Evolutionary conservation across 768 basidiomycete species (phyloP).

Genomic region (Clavaria fumosa): DNA sequence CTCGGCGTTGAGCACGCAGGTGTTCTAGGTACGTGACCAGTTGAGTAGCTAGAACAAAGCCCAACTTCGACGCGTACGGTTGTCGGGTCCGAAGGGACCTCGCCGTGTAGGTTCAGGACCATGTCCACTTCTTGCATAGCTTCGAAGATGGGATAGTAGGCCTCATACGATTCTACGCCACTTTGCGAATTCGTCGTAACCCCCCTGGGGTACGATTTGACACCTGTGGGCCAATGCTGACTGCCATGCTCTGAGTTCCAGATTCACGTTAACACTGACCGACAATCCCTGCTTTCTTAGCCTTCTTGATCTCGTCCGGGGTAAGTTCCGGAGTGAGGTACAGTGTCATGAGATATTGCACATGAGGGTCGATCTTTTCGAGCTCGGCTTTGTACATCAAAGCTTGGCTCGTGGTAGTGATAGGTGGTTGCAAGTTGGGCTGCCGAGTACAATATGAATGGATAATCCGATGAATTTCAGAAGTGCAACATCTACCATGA

Average conservation of each 20-base stretch:
- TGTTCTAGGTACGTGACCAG: slow-evolving; percentile 38
- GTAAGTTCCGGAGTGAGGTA: slow-evolving; percentile 89
- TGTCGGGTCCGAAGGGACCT: slow-evolving; percentile 75
- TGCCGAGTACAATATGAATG: no score
- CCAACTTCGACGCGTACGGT: slow-evolving; percentile 26
- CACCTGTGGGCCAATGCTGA: slow-evolving; percentile 34
- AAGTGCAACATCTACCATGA: slow-evolving; percentile 54
- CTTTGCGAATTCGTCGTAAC: slow-evolving; percentile 96
- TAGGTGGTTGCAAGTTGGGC: slow-evolving; percentile 89
- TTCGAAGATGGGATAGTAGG: slow-evolving; percentile 85
- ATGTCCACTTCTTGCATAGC: slow-evolving; percentile 89
- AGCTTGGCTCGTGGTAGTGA: slow-evolving; percentile 69
- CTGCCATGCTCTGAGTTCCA: background rate
- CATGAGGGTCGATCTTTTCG: slow-evolving; percentile 54
- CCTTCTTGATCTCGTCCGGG: slow-evolving; percentile 80
- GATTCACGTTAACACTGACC: slow-evolving; percentile 25
- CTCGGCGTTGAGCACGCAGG: slow-evolving; percentile 89
- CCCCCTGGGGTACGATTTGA: slow-evolving; percentile 94
- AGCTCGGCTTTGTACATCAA: slow-evolving; percentile 66
- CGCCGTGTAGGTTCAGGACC: slow-evolving; percentile 94
- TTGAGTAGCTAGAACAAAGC: slow-evolving; percentile 3
- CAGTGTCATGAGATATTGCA: slow-evolving; percentile 89
- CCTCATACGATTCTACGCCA: slow-evolving; percentile 90
- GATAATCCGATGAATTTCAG: slow-evolving; percentile 7
- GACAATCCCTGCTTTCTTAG: slow-evolving; percentile 67